Conservation (phyloP, 2,329 filamentous ascomycete genomes). For the Davidsoniella australis region DNA sequence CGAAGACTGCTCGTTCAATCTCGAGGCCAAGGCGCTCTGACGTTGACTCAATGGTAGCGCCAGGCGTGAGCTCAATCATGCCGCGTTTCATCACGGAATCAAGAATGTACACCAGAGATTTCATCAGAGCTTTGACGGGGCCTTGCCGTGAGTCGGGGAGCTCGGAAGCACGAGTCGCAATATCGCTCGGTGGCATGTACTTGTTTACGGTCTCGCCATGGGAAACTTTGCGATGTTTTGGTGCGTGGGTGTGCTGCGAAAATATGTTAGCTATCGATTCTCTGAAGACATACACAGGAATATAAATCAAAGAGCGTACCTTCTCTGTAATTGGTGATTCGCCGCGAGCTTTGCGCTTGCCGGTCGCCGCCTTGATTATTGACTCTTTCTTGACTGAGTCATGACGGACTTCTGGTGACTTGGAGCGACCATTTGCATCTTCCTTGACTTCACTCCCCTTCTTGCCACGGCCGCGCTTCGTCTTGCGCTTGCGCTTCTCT, state of each 20-base stretch:
- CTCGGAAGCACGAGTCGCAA: slow-evolving; percentile 33
- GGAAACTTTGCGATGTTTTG: slow-evolving; percentile 39
- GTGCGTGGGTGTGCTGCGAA: slow-evolving; percentile 22
- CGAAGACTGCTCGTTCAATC: slow-evolving; percentile 56
- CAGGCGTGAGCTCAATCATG: slow-evolving; percentile 44
- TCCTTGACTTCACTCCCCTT: slow-evolving; percentile 47
- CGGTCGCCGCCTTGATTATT: slow-evolving; percentile 22
- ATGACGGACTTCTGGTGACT: slow-evolving; percentile 13
- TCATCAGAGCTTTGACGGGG: slow-evolving; percentile 53
- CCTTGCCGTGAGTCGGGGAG: slow-evolving; percentile 49
- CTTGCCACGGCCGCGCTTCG: slow-evolving; percentile 47
- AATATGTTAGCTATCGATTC: background rate
- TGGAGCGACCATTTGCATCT: slow-evolving; percentile 15
- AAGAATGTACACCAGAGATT: slow-evolving; percentile 50
- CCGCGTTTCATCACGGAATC: slow-evolving; percentile 49
- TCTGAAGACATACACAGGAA: background rate
- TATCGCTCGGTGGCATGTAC: slow-evolving; percentile 34
- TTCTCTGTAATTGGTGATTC: slow-evolving; percentile 38
- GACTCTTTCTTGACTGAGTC: slow-evolving; percentile 33
- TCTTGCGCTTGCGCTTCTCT: slow-evolving; percentile 37
- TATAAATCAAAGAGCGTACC: slow-evolving; percentile 20
- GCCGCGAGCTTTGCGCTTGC: slow-evolving; percentile 41
- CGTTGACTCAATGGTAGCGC: slow-evolving; percentile 43
- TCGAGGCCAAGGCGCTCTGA: slow-evolving; percentile 57
- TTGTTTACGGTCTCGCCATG: slow-evolving; percentile 27